Conservation (phyloP, 164 flowering plant species). For the Warburgia ugandensis region DNA sequence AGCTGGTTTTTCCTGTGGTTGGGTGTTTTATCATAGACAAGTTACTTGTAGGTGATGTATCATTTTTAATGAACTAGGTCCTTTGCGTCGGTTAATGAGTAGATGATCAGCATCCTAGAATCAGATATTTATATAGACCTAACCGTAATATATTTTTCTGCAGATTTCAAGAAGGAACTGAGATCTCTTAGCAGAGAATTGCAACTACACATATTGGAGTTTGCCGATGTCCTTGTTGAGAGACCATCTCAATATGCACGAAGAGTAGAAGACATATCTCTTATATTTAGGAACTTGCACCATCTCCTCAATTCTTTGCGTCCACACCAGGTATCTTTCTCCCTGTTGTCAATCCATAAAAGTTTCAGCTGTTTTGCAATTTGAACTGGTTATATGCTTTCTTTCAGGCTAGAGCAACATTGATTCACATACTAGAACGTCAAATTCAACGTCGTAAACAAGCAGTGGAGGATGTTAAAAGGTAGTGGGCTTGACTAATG, state of each 20-base stretch:
- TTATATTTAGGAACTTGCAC: conserved; percentile 80
- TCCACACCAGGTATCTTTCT: conserved; percentile 69
- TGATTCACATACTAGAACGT: conserved; percentile 78
- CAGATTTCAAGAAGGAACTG: conserved; percentile 84
- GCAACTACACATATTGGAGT: conserved; percentile 85
- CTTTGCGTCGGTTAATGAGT: no score
- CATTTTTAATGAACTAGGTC: no score
- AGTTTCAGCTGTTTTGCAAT: no score
- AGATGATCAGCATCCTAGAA: no score
- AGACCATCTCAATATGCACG: conserved; percentile 93
- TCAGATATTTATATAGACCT: no score
- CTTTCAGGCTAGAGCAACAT: conserved; percentile 75
- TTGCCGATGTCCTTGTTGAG: conserved; percentile 91
- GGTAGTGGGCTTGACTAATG: no score
- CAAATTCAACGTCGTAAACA: conserved; percentile 81
- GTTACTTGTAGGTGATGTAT: no score
- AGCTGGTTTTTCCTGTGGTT: no score
- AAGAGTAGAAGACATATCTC: conserved; percentile 88
- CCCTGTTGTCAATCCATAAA: no score
- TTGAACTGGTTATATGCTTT: no score
- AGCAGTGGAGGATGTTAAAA: conserved; percentile 89
- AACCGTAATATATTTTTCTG: no score
- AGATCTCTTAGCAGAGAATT: conserved; percentile 74
- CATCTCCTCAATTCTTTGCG: conserved; percentile 90
- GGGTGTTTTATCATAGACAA: no score